Percentiles rank a stretch among this genome's conserved stretches.
These are phyloP conservation scores for Colletotrichum lentis DNA, from an alignment of 2,329 filamentous ascomycete genomes.

Conservation along the genomic window DNA sequence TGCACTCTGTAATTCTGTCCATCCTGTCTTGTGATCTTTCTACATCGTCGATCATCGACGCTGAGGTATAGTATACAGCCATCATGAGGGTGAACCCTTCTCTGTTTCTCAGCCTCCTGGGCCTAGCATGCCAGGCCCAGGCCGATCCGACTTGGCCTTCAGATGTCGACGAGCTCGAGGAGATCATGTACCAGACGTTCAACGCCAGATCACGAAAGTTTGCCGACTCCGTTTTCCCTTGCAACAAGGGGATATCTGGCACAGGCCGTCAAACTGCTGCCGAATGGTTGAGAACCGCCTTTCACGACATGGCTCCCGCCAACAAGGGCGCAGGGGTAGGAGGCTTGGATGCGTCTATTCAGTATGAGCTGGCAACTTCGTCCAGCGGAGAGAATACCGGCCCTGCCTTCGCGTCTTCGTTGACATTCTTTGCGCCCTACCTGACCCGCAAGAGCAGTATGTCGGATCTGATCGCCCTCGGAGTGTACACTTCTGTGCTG, in stretches of 20 bases:
- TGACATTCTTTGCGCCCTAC: slow-evolving; percentile 63
- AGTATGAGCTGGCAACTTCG: slow-evolving; percentile 61
- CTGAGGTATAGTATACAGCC: background rate
- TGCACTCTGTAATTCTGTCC: background rate
- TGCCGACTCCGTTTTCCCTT: slow-evolving; percentile 64
- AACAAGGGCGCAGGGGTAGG: slow-evolving; percentile 58
- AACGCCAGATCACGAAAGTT: slow-evolving; percentile 65
- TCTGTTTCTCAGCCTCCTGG: slow-evolving; percentile 49
- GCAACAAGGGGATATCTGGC: slow-evolving; percentile 60
- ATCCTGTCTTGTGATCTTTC: background rate
- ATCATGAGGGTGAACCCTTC: slow-evolving; percentile 45
- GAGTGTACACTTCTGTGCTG: slow-evolving; percentile 65
- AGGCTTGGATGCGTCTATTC: slow-evolving; percentile 67
- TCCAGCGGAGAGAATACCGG: slow-evolving; percentile 62
- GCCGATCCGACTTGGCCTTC: slow-evolving; percentile 69
- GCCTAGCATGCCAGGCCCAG: slow-evolving; percentile 46
- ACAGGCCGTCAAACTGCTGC: slow-evolving; percentile 66
- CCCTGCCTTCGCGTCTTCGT: slow-evolving; percentile 61
- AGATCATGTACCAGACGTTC: slow-evolving; percentile 67
- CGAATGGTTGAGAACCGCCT: slow-evolving; percentile 68
- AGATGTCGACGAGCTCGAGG: slow-evolving; percentile 67
- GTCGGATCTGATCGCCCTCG: slow-evolving; percentile 66
- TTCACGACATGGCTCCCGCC: slow-evolving; percentile 68
- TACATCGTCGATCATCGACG: background rate
- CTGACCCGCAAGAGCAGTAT: slow-evolving; percentile 61